phyloP scores from a whole-genome alignment of 2,329 filamentous ascomycete genomes.

The Penicillium sp. region DNA sequence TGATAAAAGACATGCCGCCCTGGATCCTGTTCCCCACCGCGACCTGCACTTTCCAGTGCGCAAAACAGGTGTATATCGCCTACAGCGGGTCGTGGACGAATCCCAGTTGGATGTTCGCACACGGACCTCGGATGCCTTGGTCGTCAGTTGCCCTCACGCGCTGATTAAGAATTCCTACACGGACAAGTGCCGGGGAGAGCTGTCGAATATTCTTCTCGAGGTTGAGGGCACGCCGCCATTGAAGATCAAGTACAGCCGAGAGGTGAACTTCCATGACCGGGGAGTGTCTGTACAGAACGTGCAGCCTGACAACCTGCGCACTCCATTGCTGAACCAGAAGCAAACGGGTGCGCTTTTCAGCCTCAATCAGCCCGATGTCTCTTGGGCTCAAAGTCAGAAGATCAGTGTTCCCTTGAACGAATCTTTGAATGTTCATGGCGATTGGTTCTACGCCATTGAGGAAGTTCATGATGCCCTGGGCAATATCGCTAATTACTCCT shows the following conservation, averaged over 20 bases:
- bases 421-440: constrained; percentile 69
- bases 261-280: constrained; percentile 74
- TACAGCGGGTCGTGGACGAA: constrained; percentile 81
- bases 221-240: constrained; percentile 85
- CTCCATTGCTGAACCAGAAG: constrained; percentile 63
- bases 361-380: constrained; percentile 49
- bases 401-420: constrained; percentile 85
- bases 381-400: constrained; percentile 71
- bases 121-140: constrained; percentile 67
- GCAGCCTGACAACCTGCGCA: constrained; percentile 78
- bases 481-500: constrained; percentile 69
- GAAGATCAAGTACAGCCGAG: constrained; percentile 85
- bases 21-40: constrained; percentile 51
- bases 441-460: constrained; percentile 85
- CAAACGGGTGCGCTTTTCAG: constrained; percentile 53
- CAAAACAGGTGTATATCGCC: constrained; percentile 79
- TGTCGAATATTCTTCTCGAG: constrained; percentile 77
- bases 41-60: constrained; percentile 69
- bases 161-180: constrained; percentile 58
- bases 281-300: constrained; percentile 89
- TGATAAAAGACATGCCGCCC: constrained; percentile 51
- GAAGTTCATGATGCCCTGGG: constrained; percentile 88
- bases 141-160: constrained; percentile 80
- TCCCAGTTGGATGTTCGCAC: constrained; percentile 90
- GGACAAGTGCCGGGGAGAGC: constrained; percentile 75